These are phyloP conservation scores for Alternaria arbusti DNA, from an alignment of 2,329 filamentous ascomycete genomes.

Conservation along the genomic window DNA sequence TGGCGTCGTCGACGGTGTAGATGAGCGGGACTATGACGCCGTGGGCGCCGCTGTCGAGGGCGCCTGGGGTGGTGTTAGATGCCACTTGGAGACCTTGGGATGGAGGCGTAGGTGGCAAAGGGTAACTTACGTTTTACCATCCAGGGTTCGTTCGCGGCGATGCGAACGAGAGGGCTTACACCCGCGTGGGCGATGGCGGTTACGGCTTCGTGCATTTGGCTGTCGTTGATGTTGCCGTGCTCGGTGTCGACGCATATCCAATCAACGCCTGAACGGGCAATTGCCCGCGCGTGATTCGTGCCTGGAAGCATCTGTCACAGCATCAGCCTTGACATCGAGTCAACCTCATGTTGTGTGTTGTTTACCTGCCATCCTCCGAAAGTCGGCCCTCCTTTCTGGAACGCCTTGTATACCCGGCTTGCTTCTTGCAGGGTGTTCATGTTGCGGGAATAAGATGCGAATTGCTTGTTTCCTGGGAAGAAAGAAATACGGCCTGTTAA, in stretches of 20 bases:
- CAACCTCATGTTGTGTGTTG: not conserved
- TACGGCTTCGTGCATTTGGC: conserved; percentile 63
- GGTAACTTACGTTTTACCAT: conserved; percentile 62
- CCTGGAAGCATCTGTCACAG: conserved; percentile 16
- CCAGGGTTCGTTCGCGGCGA: conserved; percentile 65
- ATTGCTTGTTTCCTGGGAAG: not conserved
- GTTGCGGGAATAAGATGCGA: conserved; percentile 15
- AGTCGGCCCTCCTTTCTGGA: conserved; percentile 57
- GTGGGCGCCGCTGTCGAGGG: conserved; percentile 66
- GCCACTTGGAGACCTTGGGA: not conserved
- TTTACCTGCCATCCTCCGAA: conserved; percentile 66
- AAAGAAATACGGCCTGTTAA: not conserved
- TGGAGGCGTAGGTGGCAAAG: not conserved
- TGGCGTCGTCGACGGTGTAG: conserved; percentile 60
- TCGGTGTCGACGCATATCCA: conserved; percentile 63
- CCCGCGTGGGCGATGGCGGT: conserved; percentile 55
- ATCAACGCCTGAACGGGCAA: conserved; percentile 60
- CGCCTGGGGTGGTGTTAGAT: conserved; percentile 43
- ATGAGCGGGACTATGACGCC: conserved; percentile 63
- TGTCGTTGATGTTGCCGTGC: conserved; percentile 63
- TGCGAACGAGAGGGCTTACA: conserved; percentile 54
- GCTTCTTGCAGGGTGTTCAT: conserved; percentile 59
- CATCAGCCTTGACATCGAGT: not conserved
- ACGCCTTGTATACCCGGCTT: conserved; percentile 60
- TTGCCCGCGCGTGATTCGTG: conserved; percentile 56